A percentile compares a stretch with the other conserved stretches of the same genome.
Evolutionary conservation across 441 rosid genomes (phyloP).

Genomic region (Arabidopsis lyrata): DNA sequence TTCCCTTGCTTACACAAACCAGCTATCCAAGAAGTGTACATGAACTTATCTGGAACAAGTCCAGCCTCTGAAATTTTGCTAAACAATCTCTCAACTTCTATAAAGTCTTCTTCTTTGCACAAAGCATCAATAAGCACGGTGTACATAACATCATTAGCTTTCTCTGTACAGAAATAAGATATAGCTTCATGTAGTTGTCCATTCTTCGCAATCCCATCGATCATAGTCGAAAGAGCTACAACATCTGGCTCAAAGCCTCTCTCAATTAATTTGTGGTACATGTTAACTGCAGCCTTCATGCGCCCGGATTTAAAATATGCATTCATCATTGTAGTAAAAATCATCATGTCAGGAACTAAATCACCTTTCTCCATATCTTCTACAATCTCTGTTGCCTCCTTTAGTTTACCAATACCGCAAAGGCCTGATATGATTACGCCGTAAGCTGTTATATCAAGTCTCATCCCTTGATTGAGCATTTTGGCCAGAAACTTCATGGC

Average conservation of each 20-base stretch:
- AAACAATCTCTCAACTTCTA: slow-evolving; percentile 46
- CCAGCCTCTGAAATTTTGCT: slow-evolving; percentile 45
- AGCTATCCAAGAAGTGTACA: slow-evolving; percentile 55
- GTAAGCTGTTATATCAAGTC: slow-evolving; percentile 46
- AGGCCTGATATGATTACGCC: slow-evolving; percentile 51
- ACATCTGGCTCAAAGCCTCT: slow-evolving; percentile 52
- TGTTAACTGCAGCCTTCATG: slow-evolving; percentile 43
- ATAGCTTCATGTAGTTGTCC: slow-evolving; percentile 48
- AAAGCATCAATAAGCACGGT: slow-evolving; percentile 48
- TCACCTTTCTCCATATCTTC: slow-evolving; percentile 46
- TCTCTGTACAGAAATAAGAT: slow-evolving; percentile 46
- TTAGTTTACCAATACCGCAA: slow-evolving; percentile 41
- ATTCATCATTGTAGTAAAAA: slow-evolving; percentile 49
- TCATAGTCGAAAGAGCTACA: slow-evolving; percentile 49
- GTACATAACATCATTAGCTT: slow-evolving; percentile 49
- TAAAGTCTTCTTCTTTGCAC: slow-evolving; percentile 48
- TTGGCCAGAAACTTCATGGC: slow-evolving; percentile 49
- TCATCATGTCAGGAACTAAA: slow-evolving; percentile 46
- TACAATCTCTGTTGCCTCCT: slow-evolving; percentile 39
- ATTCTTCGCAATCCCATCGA: slow-evolving; percentile 51
- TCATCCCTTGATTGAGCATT: slow-evolving; percentile 46
- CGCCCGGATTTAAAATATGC: slow-evolving; percentile 48
- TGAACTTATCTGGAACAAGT: slow-evolving; percentile 49
- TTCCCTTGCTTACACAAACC: slow-evolving; percentile 53
- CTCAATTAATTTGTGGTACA: slow-evolving; percentile 31